Evolutionary conservation across 2,329 filamentous ascomycete genomes (phyloP), one percentile per base, ranked within the genome.

Genomic region (Colletotrichum lentis): DNA sequence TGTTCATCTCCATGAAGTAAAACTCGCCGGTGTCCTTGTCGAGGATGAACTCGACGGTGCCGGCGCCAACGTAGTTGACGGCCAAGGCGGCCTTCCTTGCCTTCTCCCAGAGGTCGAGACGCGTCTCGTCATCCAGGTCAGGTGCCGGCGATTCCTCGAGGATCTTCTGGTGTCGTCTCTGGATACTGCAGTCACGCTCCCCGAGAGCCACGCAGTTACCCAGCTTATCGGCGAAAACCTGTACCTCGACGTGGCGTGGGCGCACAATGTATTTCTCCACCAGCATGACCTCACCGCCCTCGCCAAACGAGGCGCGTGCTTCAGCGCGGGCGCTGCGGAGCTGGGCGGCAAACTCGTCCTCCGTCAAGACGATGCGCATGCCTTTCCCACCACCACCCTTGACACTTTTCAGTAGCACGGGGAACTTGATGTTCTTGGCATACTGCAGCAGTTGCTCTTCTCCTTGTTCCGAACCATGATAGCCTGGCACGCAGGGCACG

Each of bases 401-500:
- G 14, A 93, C 91, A 70, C 91, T 93, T 83, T 97, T 97, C 59
- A 93, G 83, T 74, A 94, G 84, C 7, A 94, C 90, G 14, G 89
- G 89, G 72, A 90, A 91, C 35, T 83, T 83, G 72, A 91, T 83
- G 71, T 91, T 88, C 73, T 86, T 87, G 8, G 96, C 95, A 76
- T 95, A 89, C 11, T 83, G 81, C 63, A 93, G 76, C 31, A 90
- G 77, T 72, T 87, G 79, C 63, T 81, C 78, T 54, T 86, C 83
- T 56, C 91, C 88, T 80, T 99, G 96, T 60, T 97, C 92, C 1
- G 84, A 75, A 20, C 96, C 96, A 77, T 98, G 96, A 75, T 99
- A 99, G 0, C 96, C 96, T 0, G 96, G 96, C 56, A 99, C 96
- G 75, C 96, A 98, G 5, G 94, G 94, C 3, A 99, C 96, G 10